Evolutionary conservation across 192 early-diverging fungal species (phyloP), one percentile per base, ranked within the genome.

Genomic region (Linnemannia elongata): DNA sequence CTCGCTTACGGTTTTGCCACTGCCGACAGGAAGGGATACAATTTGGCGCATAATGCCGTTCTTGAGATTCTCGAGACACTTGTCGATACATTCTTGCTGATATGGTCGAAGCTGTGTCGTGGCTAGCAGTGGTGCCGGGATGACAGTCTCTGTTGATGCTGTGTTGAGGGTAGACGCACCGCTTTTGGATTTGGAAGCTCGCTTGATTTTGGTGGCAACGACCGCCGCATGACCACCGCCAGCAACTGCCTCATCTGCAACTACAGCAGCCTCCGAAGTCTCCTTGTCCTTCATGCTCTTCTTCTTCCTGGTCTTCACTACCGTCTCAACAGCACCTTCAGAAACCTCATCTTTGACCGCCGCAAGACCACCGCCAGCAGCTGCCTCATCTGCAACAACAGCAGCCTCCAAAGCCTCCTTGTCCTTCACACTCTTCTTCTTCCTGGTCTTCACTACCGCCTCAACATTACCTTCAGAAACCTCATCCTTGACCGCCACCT

Each of bases 1-100:
- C 49, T 57, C 33, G 3, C 82, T 74, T 88, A 97, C 97, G 35
- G 97, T 98, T 81, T 98, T 98, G 27, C 97, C 97, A 79, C 95
- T 96, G 27, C 97, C 90, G 27, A 93, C 94, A 24, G 95, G 95
- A 33, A 97, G 89, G 12, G 95, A 96, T 8, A 96, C 95, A 22
- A 95, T 94, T 87, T 97, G 96, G 10, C 97, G 87, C 69, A 85
- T 90, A 22, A 94, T 76, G 8, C 96, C 96, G 10, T 88, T 69
- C 7, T 85, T 69, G 0, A 97, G 89, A 17, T 85, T 88, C 0
- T 78, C 63, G 27, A 99, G 88, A 49, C 92, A 94, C 0, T 73
- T 80, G 22, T 95, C 90, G 47, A 99, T 96, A 87, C 98, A 99
- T 66, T 96, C 96, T 83, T 92, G 74, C 76, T 99, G 98, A 87